Evolutionary conservation across 352 stramenopile species (phyloP).

Genomic region (Globisporangium paroecandrum): DNA sequence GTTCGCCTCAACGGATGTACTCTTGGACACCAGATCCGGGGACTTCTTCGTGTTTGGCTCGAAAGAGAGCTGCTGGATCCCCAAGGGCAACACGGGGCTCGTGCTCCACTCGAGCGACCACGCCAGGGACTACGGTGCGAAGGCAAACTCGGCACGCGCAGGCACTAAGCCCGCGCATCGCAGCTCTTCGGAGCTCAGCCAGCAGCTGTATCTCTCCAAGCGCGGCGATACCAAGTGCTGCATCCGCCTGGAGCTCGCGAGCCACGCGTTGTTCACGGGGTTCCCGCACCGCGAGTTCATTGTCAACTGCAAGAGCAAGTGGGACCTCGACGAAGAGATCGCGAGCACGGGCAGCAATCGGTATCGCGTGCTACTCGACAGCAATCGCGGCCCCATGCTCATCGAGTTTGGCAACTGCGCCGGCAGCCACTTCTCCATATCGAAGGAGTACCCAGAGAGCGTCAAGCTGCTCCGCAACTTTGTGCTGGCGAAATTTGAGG

Average conservation of each 20-base stretch:
- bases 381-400: constrained; percentile 66
- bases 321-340: constrained; percentile 78
- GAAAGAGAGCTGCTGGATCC: constrained; percentile 39
- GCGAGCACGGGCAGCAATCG: constrained; percentile 66
- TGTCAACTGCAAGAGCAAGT: constrained; percentile 70
- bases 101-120: constrained; percentile 63
- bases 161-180: constrained; percentile 40
- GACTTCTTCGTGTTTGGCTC: constrained; percentile 63
- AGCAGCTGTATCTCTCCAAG: constrained; percentile 44
- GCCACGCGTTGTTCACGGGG: constrained; percentile 38
- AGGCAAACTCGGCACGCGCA: constrained; percentile 58
- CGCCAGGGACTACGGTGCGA: constrained; percentile 49
- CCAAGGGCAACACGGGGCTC: constrained; percentile 75
- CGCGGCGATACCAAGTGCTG: constrained; percentile 67
- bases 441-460: constrained; percentile 51
- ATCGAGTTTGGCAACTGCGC: constrained; percentile 81
- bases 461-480: constrained; percentile 54
- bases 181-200: constrained; percentile 21
- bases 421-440: constrained; percentile 60
- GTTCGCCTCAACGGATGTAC: constrained; percentile 26
- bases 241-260: constrained; percentile 48
- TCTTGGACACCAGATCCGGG: constrained; percentile 68
- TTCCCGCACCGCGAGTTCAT: constrained; percentile 47
- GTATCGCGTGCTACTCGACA: constrained; percentile 80
- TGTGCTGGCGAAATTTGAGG: constrained; percentile 50